These are phyloP conservation scores for Talaromyces wortmannii DNA, from an alignment of 495 filamentous ascomycete species.

Conservation along the genomic window DNA sequence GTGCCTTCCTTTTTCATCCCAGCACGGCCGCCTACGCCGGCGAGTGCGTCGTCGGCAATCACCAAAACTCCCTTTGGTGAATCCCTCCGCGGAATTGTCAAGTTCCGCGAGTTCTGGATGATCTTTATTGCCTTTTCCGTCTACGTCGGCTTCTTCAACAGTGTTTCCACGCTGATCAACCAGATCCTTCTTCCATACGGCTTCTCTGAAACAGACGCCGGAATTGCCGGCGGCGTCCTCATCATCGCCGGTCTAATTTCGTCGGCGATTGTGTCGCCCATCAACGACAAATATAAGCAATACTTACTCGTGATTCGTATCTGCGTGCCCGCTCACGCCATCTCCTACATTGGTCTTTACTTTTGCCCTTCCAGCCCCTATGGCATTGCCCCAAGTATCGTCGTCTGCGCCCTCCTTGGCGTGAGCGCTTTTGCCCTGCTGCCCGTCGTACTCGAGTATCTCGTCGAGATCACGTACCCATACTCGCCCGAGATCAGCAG, in stretches of 20 bases:
- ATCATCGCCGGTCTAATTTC: slow-evolving; percentile 80
- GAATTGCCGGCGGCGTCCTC: slow-evolving; percentile 82
- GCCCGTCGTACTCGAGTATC: slow-evolving; percentile 78
- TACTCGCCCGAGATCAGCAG: slow-evolving; percentile 81
- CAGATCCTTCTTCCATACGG: slow-evolving; percentile 81
- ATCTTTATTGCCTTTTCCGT: slow-evolving; percentile 68
- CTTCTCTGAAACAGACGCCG: slow-evolving; percentile 74
- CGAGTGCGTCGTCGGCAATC: slow-evolving; percentile 42
- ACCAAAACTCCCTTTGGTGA: slow-evolving; percentile 44
- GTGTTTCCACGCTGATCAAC: slow-evolving; percentile 79
- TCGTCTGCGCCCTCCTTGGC: slow-evolving; percentile 62
- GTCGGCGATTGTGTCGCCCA: slow-evolving; percentile 67
- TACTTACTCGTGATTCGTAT: slow-evolving; percentile 70
- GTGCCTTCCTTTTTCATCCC: slow-evolving; percentile 87
- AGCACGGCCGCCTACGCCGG: slow-evolving; percentile 66
- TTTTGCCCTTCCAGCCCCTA: slow-evolving; percentile 69
- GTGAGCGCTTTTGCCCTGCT: slow-evolving; percentile 74
- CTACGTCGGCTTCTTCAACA: slow-evolving; percentile 93
- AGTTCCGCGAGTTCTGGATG: slow-evolving; percentile 67
- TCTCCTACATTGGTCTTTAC: slow-evolving; percentile 68
- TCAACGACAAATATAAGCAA: slow-evolving; percentile 77
- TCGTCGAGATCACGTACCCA: slow-evolving; percentile 81
- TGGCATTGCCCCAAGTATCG: slow-evolving; percentile 60
- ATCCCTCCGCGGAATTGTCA: slow-evolving; percentile 34
- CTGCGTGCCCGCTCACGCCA: slow-evolving; percentile 67